Evolutionary conservation across 441 rosid genomes (phyloP).

Genomic region (Gossypium aridum): DNA sequence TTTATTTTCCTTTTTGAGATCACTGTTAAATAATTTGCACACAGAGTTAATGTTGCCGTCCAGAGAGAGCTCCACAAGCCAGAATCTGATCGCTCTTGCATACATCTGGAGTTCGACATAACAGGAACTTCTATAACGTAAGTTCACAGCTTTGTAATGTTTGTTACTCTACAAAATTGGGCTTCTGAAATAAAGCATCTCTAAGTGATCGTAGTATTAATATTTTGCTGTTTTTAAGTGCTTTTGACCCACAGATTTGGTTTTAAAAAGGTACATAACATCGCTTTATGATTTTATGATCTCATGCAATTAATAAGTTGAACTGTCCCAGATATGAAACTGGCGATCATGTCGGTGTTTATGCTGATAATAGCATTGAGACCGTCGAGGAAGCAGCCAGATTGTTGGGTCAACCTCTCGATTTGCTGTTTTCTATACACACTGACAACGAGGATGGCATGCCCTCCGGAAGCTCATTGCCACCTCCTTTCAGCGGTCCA

Average conservation of each 20-base stretch:
- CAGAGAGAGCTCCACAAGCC: conserved; percentile 84
- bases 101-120: conserved; percentile 85
- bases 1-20: conserved; percentile 18
- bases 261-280: background rate
- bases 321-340: conserved; percentile 60
- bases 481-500: conserved; percentile 78
- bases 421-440: conserved; percentile 63
- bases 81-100: conserved; percentile 88
- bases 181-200: background rate
- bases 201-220: background rate
- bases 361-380: conserved; percentile 65
- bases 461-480: conserved; percentile 51
- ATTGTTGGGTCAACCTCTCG: conserved; percentile 64
- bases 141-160: conserved; percentile 23
- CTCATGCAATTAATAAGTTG: conserved; percentile 3
- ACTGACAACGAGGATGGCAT: conserved; percentile 67
- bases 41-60: conserved; percentile 74
- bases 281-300: background rate
- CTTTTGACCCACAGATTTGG: background rate
- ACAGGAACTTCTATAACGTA: conserved; percentile 63
- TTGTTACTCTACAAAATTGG: conserved; percentile 8
- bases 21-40: conserved; percentile 11
- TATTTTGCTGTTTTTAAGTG: background rate
- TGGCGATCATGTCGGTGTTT: conserved; percentile 90
- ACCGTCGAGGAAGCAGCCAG: conserved; percentile 68